phyloP scores from a whole-genome alignment of 176 grass and related monocot species.

The Oryza meridionalis region DNA sequence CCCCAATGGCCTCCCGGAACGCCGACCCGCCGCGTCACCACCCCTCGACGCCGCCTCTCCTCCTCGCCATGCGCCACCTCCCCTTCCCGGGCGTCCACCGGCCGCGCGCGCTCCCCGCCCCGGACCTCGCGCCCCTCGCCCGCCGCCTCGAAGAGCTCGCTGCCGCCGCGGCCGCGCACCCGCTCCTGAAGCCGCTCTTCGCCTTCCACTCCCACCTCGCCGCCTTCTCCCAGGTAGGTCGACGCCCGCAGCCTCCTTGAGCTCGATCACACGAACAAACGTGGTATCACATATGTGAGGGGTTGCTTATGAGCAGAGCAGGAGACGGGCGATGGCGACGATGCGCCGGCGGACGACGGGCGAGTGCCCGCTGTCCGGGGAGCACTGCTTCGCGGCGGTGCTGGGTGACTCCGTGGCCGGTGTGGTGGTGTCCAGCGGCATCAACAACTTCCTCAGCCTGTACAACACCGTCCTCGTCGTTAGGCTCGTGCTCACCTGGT shows the following conservation, averaged over 20 bases:
- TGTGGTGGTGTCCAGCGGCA: slow-evolving; percentile 82
- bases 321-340: slow-evolving; percentile 39
- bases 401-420: slow-evolving; percentile 81
- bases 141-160: slow-evolving; percentile 61
- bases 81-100: slow-evolving; percentile 37
- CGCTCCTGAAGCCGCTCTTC: slow-evolving; percentile 67
- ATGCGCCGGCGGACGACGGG: slow-evolving; percentile 31
- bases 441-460: slow-evolving; percentile 92
- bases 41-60: slow-evolving; percentile 52
- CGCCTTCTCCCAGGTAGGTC: slow-evolving; percentile 70
- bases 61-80: slow-evolving; percentile 59
- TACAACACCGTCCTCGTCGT: slow-evolving; percentile 91
- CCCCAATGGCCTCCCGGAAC: slow-evolving; percentile 45
- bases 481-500: slow-evolving; percentile 97
- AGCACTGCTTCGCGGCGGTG: slow-evolving; percentile 76
- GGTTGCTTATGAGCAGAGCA: slow-evolving; percentile 47
- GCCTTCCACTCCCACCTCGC: slow-evolving; percentile 60
- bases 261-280: not conserved
- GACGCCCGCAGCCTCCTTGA: not conserved
- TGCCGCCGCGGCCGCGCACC: slow-evolving; percentile 59
- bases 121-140: slow-evolving; percentile 53
- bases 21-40: slow-evolving; percentile 43
- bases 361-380: slow-evolving; percentile 27
- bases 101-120: slow-evolving; percentile 2
- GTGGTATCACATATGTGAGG: not conserved